phyloP scores from a whole-genome alignment of 805 yeast genomes.

The Cephaloascus albidus region DNA sequence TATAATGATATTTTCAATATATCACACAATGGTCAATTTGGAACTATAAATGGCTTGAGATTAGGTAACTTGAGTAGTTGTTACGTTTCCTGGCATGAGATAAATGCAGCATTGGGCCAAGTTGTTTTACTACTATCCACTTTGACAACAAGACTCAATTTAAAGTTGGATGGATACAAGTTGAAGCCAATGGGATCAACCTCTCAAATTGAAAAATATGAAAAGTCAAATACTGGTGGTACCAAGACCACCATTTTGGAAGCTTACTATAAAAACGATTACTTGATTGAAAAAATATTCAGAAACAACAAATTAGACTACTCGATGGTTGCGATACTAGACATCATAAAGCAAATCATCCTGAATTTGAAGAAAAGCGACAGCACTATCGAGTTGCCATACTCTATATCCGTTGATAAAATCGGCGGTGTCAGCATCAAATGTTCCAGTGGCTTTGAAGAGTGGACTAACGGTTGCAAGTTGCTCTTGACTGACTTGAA shows the following conservation, averaged over 20 bases:
- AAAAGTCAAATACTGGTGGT: constrained; percentile 22
- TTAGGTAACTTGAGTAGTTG: constrained; percentile 57
- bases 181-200: constrained; percentile 79
- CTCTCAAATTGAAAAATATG: constrained; percentile 60
- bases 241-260: constrained; percentile 36
- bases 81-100: constrained; percentile 81
- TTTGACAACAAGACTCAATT: constrained; percentile 43
- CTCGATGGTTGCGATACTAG: constrained; percentile 72
- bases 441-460: constrained; percentile 51
- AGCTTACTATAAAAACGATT: constrained; percentile 61
- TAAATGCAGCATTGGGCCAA: constrained; percentile 88
- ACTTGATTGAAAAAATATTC: constrained; percentile 60
- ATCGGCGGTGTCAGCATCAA: constrained; percentile 75
- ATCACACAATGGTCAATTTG: constrained; percentile 76
- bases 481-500: constrained; percentile 67
- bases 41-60: constrained; percentile 78
- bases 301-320: constrained; percentile 72
- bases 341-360: constrained; percentile 47
- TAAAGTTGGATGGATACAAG: constrained; percentile 50
- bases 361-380: constrained; percentile 34
- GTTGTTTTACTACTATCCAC: constrained; percentile 62
- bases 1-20: constrained; percentile 78
- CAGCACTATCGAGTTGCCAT: constrained; percentile 58
- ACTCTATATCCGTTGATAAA: constrained; percentile 56
- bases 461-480: constrained; percentile 89